These are phyloP conservation scores for Penicillium janthinellum DNA, from an alignment of 2,329 filamentous ascomycete genomes.

Conservation along the genomic window DNA sequence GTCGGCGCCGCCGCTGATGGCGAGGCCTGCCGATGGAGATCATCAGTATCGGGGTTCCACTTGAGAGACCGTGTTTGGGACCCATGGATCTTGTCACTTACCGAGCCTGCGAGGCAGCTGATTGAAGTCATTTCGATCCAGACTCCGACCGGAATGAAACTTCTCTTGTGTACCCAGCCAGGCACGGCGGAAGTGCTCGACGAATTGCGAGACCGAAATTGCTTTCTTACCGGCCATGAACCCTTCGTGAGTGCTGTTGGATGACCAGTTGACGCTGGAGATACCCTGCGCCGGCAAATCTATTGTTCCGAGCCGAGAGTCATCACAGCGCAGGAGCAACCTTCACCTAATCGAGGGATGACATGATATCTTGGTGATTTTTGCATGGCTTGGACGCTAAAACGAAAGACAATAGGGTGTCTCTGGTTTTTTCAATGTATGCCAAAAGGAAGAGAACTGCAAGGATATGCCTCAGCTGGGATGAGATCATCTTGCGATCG, in stretches of 20 bases:
- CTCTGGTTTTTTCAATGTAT: background rate
- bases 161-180: constrained; percentile 29
- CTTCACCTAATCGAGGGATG: background rate
- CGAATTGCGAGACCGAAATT: constrained; percentile 33
- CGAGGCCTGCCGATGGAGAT: constrained; percentile 59
- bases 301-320: background rate
- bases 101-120: constrained; percentile 32
- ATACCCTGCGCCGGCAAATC: background rate
- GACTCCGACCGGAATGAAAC: constrained; percentile 11
- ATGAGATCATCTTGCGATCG: constrained; percentile 3
- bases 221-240: constrained; percentile 21
- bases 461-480: constrained; percentile 11
- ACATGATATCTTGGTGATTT: background rate
- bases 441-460: constrained; percentile 13
- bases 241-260: background rate
- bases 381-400: background rate
- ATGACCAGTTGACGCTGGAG: background rate
- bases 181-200: constrained; percentile 32
- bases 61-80: background rate
- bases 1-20: constrained; percentile 89
- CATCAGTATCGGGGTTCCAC: background rate
- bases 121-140: constrained; percentile 9
- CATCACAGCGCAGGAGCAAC: background rate
- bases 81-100: constrained; percentile 13
- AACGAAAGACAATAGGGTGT: too few species aligned